phyloP scores from a whole-genome alignment of 2,329 filamentous ascomycete species.

The Claviceps paspali region DNA sequence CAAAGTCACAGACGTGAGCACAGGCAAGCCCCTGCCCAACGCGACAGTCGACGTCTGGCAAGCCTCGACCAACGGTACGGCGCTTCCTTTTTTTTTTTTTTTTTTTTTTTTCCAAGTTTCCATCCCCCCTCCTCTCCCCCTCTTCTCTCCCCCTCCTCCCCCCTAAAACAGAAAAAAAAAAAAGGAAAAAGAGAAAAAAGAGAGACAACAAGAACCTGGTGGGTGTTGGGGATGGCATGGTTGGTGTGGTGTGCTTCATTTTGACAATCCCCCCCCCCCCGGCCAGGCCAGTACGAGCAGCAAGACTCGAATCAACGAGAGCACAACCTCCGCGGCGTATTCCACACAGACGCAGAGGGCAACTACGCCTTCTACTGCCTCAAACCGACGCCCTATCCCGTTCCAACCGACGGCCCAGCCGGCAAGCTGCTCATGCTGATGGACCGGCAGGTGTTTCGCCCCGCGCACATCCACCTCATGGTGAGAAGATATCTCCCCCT shows the following conservation, averaged over 20 bases:
- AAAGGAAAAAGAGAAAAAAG: too few species aligned
- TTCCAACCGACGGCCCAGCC: conserved; percentile 36
- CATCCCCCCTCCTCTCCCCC: too few species aligned
- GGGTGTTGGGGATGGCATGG: too few species aligned
- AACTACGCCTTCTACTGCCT: conserved; percentile 47
- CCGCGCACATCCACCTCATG: conserved; percentile 46
- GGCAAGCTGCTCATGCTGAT: conserved; percentile 35
- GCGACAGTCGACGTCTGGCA: conserved; percentile 69
- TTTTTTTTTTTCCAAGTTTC: too few species aligned
- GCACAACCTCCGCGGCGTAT: conserved; percentile 59
- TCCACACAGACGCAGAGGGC: conserved; percentile 50
- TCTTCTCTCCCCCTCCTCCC: too few species aligned
- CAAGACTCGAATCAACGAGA: conserved; percentile 57
- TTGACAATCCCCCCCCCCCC: too few species aligned
- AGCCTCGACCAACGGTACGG: conserved; percentile 51
- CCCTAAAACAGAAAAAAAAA: neutral
- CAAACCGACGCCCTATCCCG: conserved; percentile 40
- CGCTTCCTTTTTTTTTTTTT: neutral
- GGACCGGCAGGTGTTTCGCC: conserved; percentile 40
- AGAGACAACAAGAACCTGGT: too few species aligned
- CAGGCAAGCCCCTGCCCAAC: conserved; percentile 46
- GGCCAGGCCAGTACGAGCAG: conserved; percentile 45
- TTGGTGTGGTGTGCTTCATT: too few species aligned
- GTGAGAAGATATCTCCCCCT: conserved; percentile 13
- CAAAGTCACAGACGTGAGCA: conserved; percentile 35